These are phyloP conservation scores for Lactarius deliciosus DNA, from an alignment of 768 basidiomycete genomes.

Conservation along the genomic window DNA sequence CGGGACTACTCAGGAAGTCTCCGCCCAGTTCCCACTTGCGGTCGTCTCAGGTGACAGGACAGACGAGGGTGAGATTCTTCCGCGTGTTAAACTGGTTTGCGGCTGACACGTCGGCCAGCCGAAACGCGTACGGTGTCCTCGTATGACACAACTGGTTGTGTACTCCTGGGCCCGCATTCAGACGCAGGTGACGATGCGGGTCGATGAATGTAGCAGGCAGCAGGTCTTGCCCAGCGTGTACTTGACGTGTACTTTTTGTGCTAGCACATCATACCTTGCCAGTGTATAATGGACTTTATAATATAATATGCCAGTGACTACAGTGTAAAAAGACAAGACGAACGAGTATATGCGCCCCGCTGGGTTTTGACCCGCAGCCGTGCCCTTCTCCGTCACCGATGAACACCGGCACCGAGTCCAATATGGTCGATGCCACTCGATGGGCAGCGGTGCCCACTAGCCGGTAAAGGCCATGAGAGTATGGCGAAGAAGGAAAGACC, in stretches of 20 bases:
- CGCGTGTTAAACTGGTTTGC: not conserved
- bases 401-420: not conserved
- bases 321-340: not conserved
- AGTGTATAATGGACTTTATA: not conserved
- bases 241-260: not conserved
- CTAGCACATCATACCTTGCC: not conserved
- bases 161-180: not conserved
- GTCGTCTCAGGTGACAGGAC: not conserved
- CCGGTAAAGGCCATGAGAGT: not conserved
- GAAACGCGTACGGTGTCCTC: not conserved
- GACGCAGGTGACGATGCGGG: not conserved
- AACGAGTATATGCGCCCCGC: not conserved
- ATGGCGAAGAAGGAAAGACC: not conserved
- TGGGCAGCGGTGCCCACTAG: not conserved
- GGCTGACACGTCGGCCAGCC: constrained; percentile 1
- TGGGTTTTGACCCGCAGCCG: not conserved
- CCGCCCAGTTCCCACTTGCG: not conserved
- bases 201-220: not conserved
- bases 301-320: not conserved
- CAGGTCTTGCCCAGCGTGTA: not conserved
- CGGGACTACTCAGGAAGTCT: not conserved
- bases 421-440: not conserved
- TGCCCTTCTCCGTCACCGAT: not conserved
- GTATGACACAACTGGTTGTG: not conserved
- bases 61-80: not conserved